Percentiles rank a stretch among this genome's conserved stretches.
Conservation (phyloP, 495 filamentous ascomycete genomes). For the Gamarada debralockiae region DNA sequence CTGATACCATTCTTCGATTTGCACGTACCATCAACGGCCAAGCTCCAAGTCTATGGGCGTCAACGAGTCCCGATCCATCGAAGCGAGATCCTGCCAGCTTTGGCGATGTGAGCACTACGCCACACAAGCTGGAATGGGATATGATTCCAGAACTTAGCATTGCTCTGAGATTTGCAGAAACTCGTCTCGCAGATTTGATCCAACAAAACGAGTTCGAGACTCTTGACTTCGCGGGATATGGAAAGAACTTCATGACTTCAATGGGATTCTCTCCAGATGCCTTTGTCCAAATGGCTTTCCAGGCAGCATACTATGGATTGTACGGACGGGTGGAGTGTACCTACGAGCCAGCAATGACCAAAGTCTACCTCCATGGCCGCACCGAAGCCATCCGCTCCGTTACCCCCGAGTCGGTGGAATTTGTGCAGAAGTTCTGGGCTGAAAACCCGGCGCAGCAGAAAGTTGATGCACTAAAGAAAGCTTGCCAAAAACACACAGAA, state of each 20-base stretch:
- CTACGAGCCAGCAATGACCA: constrained; percentile 99
- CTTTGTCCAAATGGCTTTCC: constrained; percentile 98
- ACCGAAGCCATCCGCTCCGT: constrained; percentile 93
- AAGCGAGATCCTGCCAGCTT: constrained; percentile 94
- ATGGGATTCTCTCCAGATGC: constrained; percentile 97
- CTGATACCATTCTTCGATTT: constrained; percentile 95
- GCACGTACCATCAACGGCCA: constrained; percentile 94
- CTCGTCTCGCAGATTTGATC: constrained; percentile 88
- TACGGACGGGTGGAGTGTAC: constrained; percentile 92
- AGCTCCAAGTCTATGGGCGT: constrained; percentile 88
- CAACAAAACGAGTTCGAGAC: constrained; percentile 95
- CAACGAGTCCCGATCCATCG: constrained; percentile 83
- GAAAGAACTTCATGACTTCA: constrained; percentile 96
- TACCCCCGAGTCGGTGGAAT: constrained; percentile 74
- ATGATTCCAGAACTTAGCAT: constrained; percentile 91
- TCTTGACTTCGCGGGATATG: constrained; percentile 83
- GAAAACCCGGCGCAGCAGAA: constrained; percentile 80
- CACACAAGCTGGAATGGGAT: constrained; percentile 96
- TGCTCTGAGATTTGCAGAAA: constrained; percentile 92
- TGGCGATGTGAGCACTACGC: constrained; percentile 90
- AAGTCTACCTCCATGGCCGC: constrained; percentile 84
- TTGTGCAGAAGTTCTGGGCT: constrained; percentile 92
- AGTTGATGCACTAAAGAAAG: constrained; percentile 77
- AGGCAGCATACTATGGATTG: constrained; percentile 96
- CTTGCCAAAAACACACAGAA: constrained; percentile 74